Base-by-base conservation (phyloP, 495 filamentous ascomycete genomes). In the Trichoderma asperelloides region DNA sequence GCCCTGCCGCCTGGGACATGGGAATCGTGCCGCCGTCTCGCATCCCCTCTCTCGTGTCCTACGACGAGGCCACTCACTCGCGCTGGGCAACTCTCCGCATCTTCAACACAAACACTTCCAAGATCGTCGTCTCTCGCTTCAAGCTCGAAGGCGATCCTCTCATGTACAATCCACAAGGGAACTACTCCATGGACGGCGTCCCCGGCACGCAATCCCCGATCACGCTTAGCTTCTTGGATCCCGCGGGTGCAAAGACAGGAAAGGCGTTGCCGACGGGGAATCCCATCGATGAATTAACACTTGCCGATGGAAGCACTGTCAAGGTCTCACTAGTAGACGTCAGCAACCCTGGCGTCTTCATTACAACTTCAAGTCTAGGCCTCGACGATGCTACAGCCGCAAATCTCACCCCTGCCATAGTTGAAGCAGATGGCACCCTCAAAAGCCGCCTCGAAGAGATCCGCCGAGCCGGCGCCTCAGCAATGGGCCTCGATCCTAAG, bases 131-230 rank as follows among this genome's bases (percentile, higher is more conserved):
- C 83, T 86, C 74, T 69, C 78, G n/a, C 72, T 87, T 70, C 70
- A 75, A 45, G 74, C 75, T 79, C 7, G 51, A 76, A 3, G 84
- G 82, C 0, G 76, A 85, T 41, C 83, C 83, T 9, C 80, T 68
- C 11, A 62, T 28, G 45, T 78, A 73, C 51, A 69, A 76, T 2
- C 75, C 81, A 0, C 67, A 64, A 1, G 89, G 88, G 0, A 77
- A 82, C 9, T 89, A 88, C 67, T 74, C 79, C 6, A 89, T 92
- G 69, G 88, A 88, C 74, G 89, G 89, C 0, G 90, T 92, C 0
- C 77, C 84, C 0, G 89, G 88, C 0, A 84, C 75, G 1, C 84
- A 76, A 3, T 81, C 86, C 0, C 79, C 75, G 15, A 82, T 92
- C 33, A 74, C 81, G 21, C 78, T 91, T 12, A 82, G 85, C 63